These are phyloP conservation scores for Chytriomyces confervae DNA, from an alignment of 192 early-diverging fungal species.

Conservation along the genomic window DNA sequence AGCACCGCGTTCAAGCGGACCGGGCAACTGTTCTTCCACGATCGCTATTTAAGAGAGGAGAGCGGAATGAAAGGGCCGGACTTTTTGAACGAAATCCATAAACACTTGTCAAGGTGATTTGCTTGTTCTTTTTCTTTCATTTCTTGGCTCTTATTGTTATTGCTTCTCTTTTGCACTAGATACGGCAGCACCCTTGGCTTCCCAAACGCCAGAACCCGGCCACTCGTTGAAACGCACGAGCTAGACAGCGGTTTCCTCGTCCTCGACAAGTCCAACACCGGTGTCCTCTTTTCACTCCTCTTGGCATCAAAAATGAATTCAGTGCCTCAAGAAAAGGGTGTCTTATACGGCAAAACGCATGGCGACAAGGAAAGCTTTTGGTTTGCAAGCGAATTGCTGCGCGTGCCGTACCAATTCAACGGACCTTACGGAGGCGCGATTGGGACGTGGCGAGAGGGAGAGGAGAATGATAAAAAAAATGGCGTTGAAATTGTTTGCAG, in stretches of 20 bases:
- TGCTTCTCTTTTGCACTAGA: too few relatives aligned
- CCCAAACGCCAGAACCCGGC: too few relatives aligned
- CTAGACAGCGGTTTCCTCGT: slow-evolving; percentile 13
- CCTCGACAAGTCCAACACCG: slow-evolving; percentile 16
- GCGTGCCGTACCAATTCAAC: slow-evolving; percentile 9
- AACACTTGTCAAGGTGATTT: too few relatives aligned
- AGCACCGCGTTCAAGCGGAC: not conserved
- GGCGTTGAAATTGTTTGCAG: too few relatives aligned
- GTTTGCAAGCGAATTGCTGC: slow-evolving; percentile 19
- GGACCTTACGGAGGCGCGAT: not conserved
- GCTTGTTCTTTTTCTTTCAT: too few relatives aligned
- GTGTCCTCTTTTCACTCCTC: slow-evolving; percentile 18
- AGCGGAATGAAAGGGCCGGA: too few relatives aligned
- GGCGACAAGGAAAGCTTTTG: slow-evolving; percentile 28
- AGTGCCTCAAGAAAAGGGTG: not conserved
- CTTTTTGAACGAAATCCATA: too few relatives aligned
- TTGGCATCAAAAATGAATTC: slow-evolving; percentile 12
- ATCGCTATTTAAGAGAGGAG: not conserved
- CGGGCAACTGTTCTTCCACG: slow-evolving; percentile 19
- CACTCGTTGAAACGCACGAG: not conserved
- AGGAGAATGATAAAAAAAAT: not conserved
- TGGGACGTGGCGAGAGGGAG: not conserved
- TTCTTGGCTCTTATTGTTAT: too few relatives aligned
- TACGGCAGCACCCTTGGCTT: not conserved
- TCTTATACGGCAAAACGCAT: slow-evolving; percentile 4